phyloP scores from a whole-genome alignment of 2,329 filamentous ascomycete species.

The Calonectria pseudoturangicola region DNA sequence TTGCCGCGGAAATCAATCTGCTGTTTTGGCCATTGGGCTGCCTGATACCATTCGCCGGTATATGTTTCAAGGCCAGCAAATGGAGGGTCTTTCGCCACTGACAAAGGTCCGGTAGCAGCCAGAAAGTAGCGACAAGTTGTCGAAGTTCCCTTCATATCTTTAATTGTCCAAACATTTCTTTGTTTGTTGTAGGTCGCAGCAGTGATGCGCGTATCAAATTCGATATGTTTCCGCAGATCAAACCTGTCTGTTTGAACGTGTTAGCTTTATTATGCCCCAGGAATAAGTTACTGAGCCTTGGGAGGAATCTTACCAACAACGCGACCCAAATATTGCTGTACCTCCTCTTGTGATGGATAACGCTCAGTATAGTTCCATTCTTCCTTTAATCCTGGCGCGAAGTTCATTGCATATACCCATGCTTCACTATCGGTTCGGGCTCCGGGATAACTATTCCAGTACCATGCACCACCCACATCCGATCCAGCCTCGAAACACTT shows the following conservation, averaged over 20 bases:
- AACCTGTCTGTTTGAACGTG: slow-evolving; percentile 14
- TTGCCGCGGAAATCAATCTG: slow-evolving; percentile 34
- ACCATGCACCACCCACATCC: slow-evolving; percentile 46
- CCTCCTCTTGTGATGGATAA: slow-evolving; percentile 36
- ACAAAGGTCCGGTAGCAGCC: slow-evolving; percentile 37
- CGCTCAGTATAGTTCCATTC: slow-evolving; percentile 35
- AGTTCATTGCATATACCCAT: slow-evolving; percentile 39
- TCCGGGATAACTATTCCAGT: slow-evolving; percentile 46
- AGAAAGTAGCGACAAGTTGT: slow-evolving; percentile 37
- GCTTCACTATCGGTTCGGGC: slow-evolving; percentile 41
- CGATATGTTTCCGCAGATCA: slow-evolving; percentile 30
- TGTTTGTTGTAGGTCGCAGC: slow-evolving; percentile 32
- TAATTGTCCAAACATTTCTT: slow-evolving; percentile 31
- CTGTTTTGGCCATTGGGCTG: slow-evolving; percentile 30
- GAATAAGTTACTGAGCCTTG: too few species aligned
- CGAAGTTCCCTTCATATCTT: slow-evolving; percentile 7
- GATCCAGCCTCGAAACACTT: slow-evolving; percentile 41
- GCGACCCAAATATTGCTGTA: slow-evolving; percentile 37
- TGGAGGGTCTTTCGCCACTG: slow-evolving; percentile 31
- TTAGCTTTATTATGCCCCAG: too few species aligned
- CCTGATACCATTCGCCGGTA: slow-evolving; percentile 37
- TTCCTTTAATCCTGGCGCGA: background rate
- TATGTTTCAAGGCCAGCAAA: slow-evolving; percentile 30
- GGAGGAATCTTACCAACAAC: slow-evolving; percentile 33
- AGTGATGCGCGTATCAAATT: slow-evolving; percentile 20